phyloP scores from a whole-genome alignment of 331 rosid species.

The Quercus lobata region DNA sequence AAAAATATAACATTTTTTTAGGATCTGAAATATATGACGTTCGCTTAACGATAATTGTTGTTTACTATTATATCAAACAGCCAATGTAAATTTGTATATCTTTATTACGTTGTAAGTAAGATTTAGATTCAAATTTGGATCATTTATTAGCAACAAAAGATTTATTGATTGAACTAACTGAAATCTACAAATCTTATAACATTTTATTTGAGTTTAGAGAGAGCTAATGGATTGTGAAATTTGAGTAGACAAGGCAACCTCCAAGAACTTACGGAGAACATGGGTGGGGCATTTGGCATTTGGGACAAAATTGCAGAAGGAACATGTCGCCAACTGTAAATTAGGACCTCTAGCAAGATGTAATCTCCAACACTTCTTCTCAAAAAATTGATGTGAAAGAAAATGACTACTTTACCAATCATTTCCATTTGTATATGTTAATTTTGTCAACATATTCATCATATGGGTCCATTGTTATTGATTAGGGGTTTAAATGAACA shows the following conservation, averaged over 20 bases:
- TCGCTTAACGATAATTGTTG: too few species aligned
- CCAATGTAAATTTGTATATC: too few species aligned
- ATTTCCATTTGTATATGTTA: neutral
- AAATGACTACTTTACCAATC: conserved; percentile 7
- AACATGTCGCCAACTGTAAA: conserved; percentile 16
- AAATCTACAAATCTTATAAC: too few species aligned
- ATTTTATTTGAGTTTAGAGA: neutral
- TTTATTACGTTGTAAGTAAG: too few species aligned
- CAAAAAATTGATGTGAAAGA: conserved; percentile 1
- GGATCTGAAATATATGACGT: neutral
- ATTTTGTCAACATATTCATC: neutral
- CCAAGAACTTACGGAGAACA: conserved; percentile 28
- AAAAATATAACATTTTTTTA: neutral
- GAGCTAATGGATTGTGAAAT: neutral
- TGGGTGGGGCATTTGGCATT: conserved; percentile 19
- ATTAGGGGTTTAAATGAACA: neutral
- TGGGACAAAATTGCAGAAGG: conserved; percentile 16
- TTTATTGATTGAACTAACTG: too few species aligned
- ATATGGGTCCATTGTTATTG: neutral
- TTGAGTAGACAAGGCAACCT: conserved; percentile 13
- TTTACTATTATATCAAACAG: too few species aligned
- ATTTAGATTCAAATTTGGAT: too few species aligned
- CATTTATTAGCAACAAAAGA: too few species aligned
- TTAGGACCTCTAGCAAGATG: neutral
- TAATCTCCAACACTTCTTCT: neutral